These are phyloP conservation scores for Hypoxylon sp. DNA, from an alignment of 2,329 filamentous ascomycete genomes.

Conservation along the genomic window DNA sequence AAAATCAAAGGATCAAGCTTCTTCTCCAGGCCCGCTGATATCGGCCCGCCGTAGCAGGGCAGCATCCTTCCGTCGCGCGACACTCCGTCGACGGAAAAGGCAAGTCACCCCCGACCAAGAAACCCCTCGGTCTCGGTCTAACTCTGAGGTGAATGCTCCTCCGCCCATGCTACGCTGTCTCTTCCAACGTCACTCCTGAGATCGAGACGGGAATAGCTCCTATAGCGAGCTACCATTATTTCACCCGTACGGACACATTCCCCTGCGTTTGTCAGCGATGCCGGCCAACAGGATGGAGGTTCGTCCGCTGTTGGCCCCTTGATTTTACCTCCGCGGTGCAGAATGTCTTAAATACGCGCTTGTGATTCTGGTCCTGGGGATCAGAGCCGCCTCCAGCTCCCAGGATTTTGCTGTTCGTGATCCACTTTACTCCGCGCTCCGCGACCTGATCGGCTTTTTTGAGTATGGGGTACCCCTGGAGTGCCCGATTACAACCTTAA, in stretches of 20 bases:
- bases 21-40: slow-evolving; percentile 29
- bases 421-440: slow-evolving; percentile 19
- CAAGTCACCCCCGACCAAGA: slow-evolving; percentile 30
- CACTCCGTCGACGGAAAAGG: slow-evolving; percentile 36
- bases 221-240: not conserved
- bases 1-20: slow-evolving; percentile 10
- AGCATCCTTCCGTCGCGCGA: slow-evolving; percentile 10
- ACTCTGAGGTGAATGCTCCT: slow-evolving; percentile 15
- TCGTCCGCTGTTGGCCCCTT: slow-evolving; percentile 13
- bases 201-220: slow-evolving; percentile 15
- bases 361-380: slow-evolving; percentile 27
- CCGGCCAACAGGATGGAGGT: slow-evolving; percentile 9
- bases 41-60: slow-evolving; percentile 36
- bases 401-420: slow-evolving; percentile 22
- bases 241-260: slow-evolving; percentile 28
- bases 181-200: slow-evolving; percentile 10
- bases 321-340: slow-evolving; percentile 14
- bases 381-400: slow-evolving; percentile 29
- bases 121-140: slow-evolving; percentile 34
- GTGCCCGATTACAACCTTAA: slow-evolving; percentile 2
- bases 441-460: slow-evolving; percentile 16
- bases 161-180: slow-evolving; percentile 20
- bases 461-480: not conserved
- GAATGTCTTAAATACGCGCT: slow-evolving; percentile 15
- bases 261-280: slow-evolving; percentile 27